Percentiles rank a stretch among this genome's conserved stretches.
Conservation (phyloP, 176 grass and related monocot genomes). For the Chrysopogon serrulatus region DNA sequence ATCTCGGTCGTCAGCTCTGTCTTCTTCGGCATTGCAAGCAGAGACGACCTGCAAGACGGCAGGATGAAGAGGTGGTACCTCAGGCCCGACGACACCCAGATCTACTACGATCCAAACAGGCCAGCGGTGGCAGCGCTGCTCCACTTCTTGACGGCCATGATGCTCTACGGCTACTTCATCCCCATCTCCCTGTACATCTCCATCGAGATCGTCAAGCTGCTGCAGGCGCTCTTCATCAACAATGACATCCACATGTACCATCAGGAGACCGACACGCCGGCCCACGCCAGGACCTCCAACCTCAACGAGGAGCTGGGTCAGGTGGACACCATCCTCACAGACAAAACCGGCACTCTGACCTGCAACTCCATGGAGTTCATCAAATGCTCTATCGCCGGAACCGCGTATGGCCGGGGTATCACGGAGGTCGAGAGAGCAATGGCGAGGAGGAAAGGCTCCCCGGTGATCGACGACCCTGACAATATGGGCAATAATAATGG, state of each 20-base stretch:
- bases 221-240: slow-evolving; percentile 88
- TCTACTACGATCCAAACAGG: slow-evolving; percentile 41
- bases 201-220: slow-evolving; percentile 87
- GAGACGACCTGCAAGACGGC: slow-evolving; percentile 37
- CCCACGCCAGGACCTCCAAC: slow-evolving; percentile 86
- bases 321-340: slow-evolving; percentile 81
- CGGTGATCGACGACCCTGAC: slow-evolving; percentile 1
- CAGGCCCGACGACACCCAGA: slow-evolving; percentile 51
- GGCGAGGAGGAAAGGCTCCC: slow-evolving; percentile 51
- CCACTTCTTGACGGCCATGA: slow-evolving; percentile 84
- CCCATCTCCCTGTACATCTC: slow-evolving; percentile 95
- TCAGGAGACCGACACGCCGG: slow-evolving; percentile 65
- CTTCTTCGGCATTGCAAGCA: slow-evolving; percentile 65
- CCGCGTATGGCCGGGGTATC: slow-evolving; percentile 61
- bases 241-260: slow-evolving; percentile 83
- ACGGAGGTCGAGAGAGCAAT: slow-evolving; percentile 83
- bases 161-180: slow-evolving; percentile 87
- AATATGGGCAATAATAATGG: neutral
- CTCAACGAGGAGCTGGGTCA: slow-evolving; percentile 92
- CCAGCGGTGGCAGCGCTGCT: slow-evolving; percentile 29
- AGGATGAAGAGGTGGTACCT: slow-evolving; percentile 86
- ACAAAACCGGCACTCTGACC: slow-evolving; percentile 93
- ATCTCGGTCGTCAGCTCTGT: slow-evolving; percentile 61
- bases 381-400: slow-evolving; percentile 86
- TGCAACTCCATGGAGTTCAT: slow-evolving; percentile 98